phyloP scores from a whole-genome alignment of 1,284 basidiomycete genomes.

The Sporisorium scitamineum region DNA sequence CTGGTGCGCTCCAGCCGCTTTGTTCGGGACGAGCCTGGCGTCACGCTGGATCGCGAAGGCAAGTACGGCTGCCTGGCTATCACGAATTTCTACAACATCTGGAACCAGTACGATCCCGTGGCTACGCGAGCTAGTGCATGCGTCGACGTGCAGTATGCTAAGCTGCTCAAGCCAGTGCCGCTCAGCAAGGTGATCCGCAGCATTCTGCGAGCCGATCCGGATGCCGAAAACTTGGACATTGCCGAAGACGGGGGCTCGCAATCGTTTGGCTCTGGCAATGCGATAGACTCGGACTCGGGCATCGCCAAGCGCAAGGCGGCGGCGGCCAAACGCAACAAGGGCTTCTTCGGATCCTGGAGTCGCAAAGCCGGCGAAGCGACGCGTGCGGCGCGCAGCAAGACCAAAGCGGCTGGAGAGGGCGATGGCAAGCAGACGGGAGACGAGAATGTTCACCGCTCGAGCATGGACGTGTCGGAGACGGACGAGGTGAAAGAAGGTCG shows the following conservation, averaged over 20 bases:
- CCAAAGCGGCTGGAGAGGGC: slow-evolving; percentile 16
- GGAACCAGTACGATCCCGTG: slow-evolving; percentile 73
- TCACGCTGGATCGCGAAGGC: slow-evolving; percentile 71
- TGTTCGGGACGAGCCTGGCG: slow-evolving; percentile 68
- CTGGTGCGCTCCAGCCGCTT: slow-evolving; percentile 72
- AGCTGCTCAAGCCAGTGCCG: slow-evolving; percentile 37
- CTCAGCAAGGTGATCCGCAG: slow-evolving; percentile 43
- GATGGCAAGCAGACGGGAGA: slow-evolving; percentile 28
- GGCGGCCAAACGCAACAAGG: slow-evolving; percentile 29
- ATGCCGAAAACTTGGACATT: slow-evolving; percentile 37
- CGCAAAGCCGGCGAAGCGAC: slow-evolving; percentile 32
- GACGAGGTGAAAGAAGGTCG: slow-evolving; percentile 35
- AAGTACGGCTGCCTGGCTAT: slow-evolving; percentile 73
- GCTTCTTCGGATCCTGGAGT: slow-evolving; percentile 44
- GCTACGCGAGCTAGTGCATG: slow-evolving; percentile 70
- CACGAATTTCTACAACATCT: slow-evolving; percentile 73
- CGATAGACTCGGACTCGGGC: slow-evolving; percentile 23
- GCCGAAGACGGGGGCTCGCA: slow-evolving; percentile 38
- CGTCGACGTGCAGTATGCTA: slow-evolving; percentile 68
- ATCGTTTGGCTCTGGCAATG: slow-evolving; percentile 35
- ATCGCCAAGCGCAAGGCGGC: slow-evolving; percentile 35
- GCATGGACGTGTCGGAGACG: slow-evolving; percentile 28
- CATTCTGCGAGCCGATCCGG: slow-evolving; percentile 31
- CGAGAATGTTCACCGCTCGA: slow-evolving; percentile 17
- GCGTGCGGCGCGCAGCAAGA: slow-evolving; percentile 8